phyloP scores from a whole-genome alignment of 1,284 basidiomycete species.

The Boletus austroedulis region DNA sequence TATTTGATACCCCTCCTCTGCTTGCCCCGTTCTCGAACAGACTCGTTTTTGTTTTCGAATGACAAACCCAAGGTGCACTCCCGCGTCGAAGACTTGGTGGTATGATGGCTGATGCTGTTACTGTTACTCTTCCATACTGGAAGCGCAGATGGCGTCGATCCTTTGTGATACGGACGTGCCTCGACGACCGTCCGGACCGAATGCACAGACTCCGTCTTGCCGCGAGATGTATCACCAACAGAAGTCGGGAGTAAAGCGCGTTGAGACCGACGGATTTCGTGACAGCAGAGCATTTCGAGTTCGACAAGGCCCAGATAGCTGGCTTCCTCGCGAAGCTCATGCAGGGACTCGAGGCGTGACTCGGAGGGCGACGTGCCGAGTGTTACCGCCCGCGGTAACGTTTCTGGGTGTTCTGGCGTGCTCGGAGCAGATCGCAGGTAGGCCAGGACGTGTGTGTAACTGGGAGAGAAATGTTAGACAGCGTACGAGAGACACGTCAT shows the following conservation, averaged over 20 bases:
- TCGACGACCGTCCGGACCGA: constrained; percentile 50
- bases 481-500: neutral
- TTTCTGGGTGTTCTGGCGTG: constrained; percentile 46
- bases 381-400: constrained; percentile 58
- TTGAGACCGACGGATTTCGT: constrained; percentile 56
- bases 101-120: neutral
- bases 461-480: constrained; percentile 29
- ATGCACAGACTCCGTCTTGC: constrained; percentile 46
- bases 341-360: constrained; percentile 56
- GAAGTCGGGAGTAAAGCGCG: constrained; percentile 9
- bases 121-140: constrained; percentile 5
- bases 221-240: neutral
- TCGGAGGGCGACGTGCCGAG: constrained; percentile 47
- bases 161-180: constrained; percentile 22
- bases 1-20: constrained; percentile 24
- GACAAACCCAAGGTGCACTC: constrained; percentile 9
- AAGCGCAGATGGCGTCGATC: constrained; percentile 9
- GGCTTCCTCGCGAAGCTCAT: constrained; percentile 74
- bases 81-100: neutral
- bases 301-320: constrained; percentile 62
- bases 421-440: constrained; percentile 60
- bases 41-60: constrained; percentile 30
- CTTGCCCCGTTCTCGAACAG: constrained; percentile 27
- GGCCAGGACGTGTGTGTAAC: constrained; percentile 64
- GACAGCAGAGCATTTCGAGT: constrained; percentile 58